Conservation (phyloP, 106 monocot genomes). For the Dactylorhiza incarnata region DNA sequence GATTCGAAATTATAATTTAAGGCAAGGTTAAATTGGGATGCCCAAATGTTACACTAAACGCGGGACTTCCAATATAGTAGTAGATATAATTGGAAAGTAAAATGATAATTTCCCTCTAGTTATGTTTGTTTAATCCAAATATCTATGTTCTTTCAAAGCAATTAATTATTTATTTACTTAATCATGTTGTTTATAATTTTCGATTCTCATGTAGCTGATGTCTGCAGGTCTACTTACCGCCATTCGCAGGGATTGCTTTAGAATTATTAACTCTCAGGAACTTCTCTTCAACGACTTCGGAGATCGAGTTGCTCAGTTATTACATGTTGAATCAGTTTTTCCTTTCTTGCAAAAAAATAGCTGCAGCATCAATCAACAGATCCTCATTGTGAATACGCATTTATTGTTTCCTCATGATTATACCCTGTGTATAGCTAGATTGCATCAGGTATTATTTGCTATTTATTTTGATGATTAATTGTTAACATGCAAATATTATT, state of each 20-base stretch:
- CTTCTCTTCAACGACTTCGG: conserved; percentile 89
- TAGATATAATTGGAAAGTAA: no score
- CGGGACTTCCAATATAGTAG: no score
- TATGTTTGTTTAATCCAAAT: no score
- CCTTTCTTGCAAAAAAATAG: conserved; percentile 43
- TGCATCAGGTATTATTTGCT: conserved; percentile 60
- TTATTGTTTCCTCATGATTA: conserved; percentile 90
- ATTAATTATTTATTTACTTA: no score
- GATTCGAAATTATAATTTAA: no score
- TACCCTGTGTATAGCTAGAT: conserved; percentile 61
- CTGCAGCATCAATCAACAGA: conserved; percentile 45
- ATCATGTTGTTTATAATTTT: no score
- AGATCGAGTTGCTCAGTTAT: conserved; percentile 85
- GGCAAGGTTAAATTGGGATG: no score
- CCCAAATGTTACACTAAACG: no score
- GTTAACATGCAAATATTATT: neutral
- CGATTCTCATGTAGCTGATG: no score
- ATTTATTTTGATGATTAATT: neutral
- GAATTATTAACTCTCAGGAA: conserved; percentile 57
- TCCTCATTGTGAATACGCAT: conserved; percentile 91
- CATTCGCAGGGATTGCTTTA: conserved; percentile 61
- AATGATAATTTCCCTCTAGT: no score
- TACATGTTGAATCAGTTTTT: conserved; percentile 74
- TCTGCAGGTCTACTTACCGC: conserved; percentile 83
- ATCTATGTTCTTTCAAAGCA: no score